Conservation (phyloP, 2,329 filamentous ascomycete genomes). For the Dendryphion nanum region DNA sequence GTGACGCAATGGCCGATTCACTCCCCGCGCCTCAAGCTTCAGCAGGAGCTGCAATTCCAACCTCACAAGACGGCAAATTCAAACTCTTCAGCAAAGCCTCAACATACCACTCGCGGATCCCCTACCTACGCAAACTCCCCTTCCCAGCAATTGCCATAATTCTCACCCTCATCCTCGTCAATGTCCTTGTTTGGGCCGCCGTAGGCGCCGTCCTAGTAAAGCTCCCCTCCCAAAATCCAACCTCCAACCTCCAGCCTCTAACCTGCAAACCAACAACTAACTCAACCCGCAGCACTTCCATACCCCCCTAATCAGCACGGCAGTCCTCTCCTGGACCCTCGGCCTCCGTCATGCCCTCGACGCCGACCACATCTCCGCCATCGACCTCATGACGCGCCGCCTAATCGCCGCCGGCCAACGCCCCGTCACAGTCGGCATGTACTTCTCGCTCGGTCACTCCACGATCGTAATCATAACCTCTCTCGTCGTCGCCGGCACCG, state of each 20-base stretch:
- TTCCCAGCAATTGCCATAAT: conserved; percentile 59
- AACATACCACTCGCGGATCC: conserved; percentile 51
- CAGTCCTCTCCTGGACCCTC: conserved; percentile 81
- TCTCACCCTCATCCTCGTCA: conserved; percentile 51
- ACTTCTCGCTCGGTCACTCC: conserved; percentile 90
- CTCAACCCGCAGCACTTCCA: conserved; percentile 26
- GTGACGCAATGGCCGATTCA: conserved; percentile 4
- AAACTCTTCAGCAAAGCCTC: conserved; percentile 39
- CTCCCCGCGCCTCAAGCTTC: conserved; percentile 2
- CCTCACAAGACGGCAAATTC: conserved; percentile 18
- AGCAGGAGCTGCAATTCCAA: conserved; percentile 8
- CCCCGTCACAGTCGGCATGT: conserved; percentile 90
- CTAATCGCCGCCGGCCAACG: conserved; percentile 81
- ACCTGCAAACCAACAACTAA: neutral
- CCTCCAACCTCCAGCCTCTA: neutral
- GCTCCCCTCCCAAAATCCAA: conserved; percentile 1
- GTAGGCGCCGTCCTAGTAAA: conserved; percentile 57
- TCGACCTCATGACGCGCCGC: conserved; percentile 90
- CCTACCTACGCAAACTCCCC: conserved; percentile 56
- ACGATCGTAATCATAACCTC: conserved; percentile 91
- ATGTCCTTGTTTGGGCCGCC: conserved; percentile 58
- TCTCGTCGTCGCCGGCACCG: conserved; percentile 86
- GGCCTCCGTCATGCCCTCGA: conserved; percentile 94
- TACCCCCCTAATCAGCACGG: conserved; percentile 69
- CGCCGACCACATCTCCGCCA: conserved; percentile 90